A percentile compares a stretch with the other conserved stretches of the same genome.
Evolutionary conservation across 495 filamentous ascomycete species (phyloP).

Genomic region (Neurospora tetraspora): DNA sequence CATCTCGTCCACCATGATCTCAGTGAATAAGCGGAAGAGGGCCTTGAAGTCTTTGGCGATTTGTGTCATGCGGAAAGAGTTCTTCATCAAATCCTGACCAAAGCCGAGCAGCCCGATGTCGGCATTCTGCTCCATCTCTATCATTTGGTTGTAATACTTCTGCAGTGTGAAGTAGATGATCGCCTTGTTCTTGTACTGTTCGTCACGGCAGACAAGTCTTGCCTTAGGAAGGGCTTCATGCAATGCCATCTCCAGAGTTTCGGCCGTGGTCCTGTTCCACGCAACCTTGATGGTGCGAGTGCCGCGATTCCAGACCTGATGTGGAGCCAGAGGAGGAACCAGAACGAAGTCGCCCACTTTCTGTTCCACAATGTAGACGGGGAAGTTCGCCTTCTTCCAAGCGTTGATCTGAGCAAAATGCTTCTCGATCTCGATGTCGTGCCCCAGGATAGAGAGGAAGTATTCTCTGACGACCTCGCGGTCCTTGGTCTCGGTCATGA

Average conservation of each 20-base stretch:
- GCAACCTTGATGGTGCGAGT: slow-evolving; percentile 93
- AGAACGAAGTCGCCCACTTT: slow-evolving; percentile 89
- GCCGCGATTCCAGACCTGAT: slow-evolving; percentile 97
- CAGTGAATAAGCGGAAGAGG: slow-evolving; percentile 65
- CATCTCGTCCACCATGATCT: slow-evolving; percentile 73
- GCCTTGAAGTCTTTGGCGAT: slow-evolving; percentile 67
- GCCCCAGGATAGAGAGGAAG: slow-evolving; percentile 80
- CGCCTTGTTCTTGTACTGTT: slow-evolving; percentile 97
- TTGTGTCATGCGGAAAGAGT: slow-evolving; percentile 50
- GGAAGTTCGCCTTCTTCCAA: slow-evolving; percentile 87
- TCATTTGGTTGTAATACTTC: slow-evolving; percentile 61
- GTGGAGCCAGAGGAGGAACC: slow-evolving; percentile 89
- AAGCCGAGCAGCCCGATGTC: slow-evolving; percentile 31
- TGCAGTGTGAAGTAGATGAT: slow-evolving; percentile 79
- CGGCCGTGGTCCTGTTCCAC: slow-evolving; percentile 93
- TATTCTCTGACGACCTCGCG: slow-evolving; percentile 81
- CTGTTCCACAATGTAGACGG: slow-evolving; percentile 87
- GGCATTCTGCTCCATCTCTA: slow-evolving; percentile 36
- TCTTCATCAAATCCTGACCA: slow-evolving; percentile 35
- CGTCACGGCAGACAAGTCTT: slow-evolving; percentile 89
- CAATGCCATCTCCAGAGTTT: slow-evolving; percentile 78
- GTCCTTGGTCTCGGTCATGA: slow-evolving; percentile 92
- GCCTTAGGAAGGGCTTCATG: slow-evolving; percentile 79
- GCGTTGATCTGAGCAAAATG: slow-evolving; percentile 92
- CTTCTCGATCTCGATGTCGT: slow-evolving; percentile 92